These are phyloP conservation scores for Ostreobium quekettii DNA, from an alignment of 139 green algal species.

Conservation along the genomic window DNA sequence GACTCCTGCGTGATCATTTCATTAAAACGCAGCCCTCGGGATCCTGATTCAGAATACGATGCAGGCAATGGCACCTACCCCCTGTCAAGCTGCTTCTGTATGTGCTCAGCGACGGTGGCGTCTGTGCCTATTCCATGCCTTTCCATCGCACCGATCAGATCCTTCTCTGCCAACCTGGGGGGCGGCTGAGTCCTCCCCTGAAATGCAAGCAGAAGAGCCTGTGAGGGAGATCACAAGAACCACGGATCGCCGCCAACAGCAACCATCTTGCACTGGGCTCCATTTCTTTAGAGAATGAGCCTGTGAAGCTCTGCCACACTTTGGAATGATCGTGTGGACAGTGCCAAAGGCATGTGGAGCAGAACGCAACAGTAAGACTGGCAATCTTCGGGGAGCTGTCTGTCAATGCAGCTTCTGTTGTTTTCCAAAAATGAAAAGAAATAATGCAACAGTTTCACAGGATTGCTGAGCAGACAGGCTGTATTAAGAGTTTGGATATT, in stretches of 20 bases:
- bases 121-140: slow-evolving; percentile 92
- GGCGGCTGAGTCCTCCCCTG: slow-evolving; percentile 77
- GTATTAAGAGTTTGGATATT: background rate
- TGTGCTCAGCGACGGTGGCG: slow-evolving; percentile 84
- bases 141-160: slow-evolving; percentile 92
- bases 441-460: background rate
- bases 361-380: no score
- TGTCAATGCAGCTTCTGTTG: no score
- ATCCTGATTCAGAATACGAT: background rate
- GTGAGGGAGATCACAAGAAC: background rate
- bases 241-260: background rate
- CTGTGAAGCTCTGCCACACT: no score
- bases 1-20: background rate
- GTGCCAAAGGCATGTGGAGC: no score
- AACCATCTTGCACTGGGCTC: background rate
- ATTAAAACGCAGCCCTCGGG: slow-evolving; percentile 1
- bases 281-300: background rate
- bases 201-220: background rate
- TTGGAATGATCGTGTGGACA: no score
- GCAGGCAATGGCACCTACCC: slow-evolving; percentile 5
- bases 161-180: slow-evolving; percentile 68
- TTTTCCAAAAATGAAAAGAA: slow-evolving; percentile 2
- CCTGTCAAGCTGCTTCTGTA: slow-evolving; percentile 52
- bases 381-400: no score
- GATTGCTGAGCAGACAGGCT: background rate